Conservation (phyloP, 1,284 basidiomycete genomes). For the Ceratobasidium sp. region DNA sequence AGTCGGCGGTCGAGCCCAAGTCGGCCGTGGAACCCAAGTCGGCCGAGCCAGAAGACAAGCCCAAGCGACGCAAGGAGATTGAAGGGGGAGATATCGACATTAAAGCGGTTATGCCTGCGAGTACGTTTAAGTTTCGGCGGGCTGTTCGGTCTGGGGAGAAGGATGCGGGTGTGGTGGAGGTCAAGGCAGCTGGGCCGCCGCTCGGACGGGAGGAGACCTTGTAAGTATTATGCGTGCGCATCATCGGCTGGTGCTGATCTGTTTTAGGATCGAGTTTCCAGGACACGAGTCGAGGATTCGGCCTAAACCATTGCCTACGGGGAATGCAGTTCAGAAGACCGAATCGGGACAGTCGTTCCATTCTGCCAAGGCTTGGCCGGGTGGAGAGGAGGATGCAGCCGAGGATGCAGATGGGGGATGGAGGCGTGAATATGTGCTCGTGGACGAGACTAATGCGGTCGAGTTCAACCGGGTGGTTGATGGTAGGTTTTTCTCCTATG, state of each 20-base stretch:
- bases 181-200: constrained; percentile 27
- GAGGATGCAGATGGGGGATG: constrained; percentile 31
- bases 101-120: constrained; percentile 76
- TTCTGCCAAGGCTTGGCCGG: neutral
- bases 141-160: constrained; percentile 41
- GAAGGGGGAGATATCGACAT: constrained; percentile 66
- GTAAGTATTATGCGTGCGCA: constrained; percentile 1
- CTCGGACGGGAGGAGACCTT: constrained; percentile 33
- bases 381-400: constrained; percentile 15
- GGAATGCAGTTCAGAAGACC: neutral
- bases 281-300: constrained; percentile 17
- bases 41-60: constrained; percentile 30
- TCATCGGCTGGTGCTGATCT: neutral
- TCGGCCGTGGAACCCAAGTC: constrained; percentile 32
- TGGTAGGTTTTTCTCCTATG: constrained; percentile 56
- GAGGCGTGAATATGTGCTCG: constrained; percentile 73
- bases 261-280: constrained; percentile 35
- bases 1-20: constrained; percentile 10
- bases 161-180: constrained; percentile 15
- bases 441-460: constrained; percentile 73
- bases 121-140: constrained; percentile 72
- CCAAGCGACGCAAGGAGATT: constrained; percentile 24
- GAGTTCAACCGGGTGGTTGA: constrained; percentile 80
- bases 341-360: constrained; percentile 27
- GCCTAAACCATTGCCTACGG: constrained; percentile 14